These are phyloP conservation scores for Pneumocystis murina DNA, from an alignment of 1,139 yeast genomes.

Conservation along the genomic window DNA sequence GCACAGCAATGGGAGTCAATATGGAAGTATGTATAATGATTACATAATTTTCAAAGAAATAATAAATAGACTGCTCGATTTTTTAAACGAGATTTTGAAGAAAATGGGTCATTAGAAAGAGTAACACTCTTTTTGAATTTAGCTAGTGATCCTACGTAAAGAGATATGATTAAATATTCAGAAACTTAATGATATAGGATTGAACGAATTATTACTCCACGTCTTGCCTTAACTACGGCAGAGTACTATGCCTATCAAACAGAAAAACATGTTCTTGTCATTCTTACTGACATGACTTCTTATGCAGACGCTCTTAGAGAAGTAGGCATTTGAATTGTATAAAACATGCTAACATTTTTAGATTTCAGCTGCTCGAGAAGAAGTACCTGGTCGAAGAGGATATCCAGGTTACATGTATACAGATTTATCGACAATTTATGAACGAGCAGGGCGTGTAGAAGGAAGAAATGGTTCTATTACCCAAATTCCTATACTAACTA, in stretches of 20 bases:
- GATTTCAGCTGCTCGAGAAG: conserved; percentile 99
- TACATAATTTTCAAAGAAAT: not conserved
- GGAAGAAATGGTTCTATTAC: conserved; percentile 99
- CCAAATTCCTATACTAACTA: conserved; percentile 94
- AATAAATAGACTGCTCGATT: conserved; percentile 50
- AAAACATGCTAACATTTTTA: not conserved
- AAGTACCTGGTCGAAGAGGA: conserved; percentile 99
- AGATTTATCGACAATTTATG: conserved; percentile 95
- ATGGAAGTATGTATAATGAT: conserved; percentile 32
- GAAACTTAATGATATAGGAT: conserved; percentile 26
- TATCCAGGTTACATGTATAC: conserved; percentile 99
- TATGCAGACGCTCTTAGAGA: conserved; percentile 99
- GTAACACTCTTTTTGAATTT: conserved; percentile 88
- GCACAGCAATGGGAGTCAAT: conserved; percentile 79
- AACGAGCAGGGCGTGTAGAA: conserved; percentile 99
- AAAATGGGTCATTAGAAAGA: conserved; percentile 95
- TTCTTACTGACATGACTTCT: conserved; percentile 96
- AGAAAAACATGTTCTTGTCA: conserved; percentile 95
- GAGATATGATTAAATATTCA: not conserved
- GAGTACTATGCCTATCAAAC: conserved; percentile 98
- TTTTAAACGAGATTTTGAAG: conserved; percentile 98
- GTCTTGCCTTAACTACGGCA: conserved; percentile 97
- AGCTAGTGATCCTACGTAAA: conserved; percentile 87
- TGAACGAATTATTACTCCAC: conserved; percentile 97
- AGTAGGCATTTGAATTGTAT: conserved; percentile 12